Evolutionary conservation across 1,284 basidiomycete species (phyloP).

Genomic region (Kwoniella shivajii): DNA sequence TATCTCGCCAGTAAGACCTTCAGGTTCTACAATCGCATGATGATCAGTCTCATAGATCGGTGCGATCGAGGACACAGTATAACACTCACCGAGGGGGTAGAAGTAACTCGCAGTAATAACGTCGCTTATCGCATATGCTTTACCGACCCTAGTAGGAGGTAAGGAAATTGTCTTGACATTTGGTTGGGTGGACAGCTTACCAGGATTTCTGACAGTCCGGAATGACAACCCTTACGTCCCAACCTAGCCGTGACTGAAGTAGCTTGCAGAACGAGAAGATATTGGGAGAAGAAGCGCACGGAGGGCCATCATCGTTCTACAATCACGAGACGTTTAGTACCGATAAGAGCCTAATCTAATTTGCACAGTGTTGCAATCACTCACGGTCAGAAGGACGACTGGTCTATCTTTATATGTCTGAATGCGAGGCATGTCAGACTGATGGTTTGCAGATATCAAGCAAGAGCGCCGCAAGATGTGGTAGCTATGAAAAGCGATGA

Average conservation of each 20-base stretch:
- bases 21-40: conserved; percentile 48
- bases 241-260: conserved; percentile 68
- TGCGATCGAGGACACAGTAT: background rate
- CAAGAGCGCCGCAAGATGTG: too few species aligned
- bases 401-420: conserved; percentile 38
- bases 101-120: conserved; percentile 74
- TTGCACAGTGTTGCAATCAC: conserved; percentile 2
- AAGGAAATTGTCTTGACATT: background rate
- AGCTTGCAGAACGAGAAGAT: conserved; percentile 74
- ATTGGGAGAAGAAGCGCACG: conserved; percentile 72
- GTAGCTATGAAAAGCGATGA: background rate
- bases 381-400: conserved; percentile 47
- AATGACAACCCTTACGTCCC: conserved; percentile 85
- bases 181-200: conserved; percentile 50
- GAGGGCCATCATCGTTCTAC: conserved; percentile 78
- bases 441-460: too few species aligned
- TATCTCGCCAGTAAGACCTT: conserved; percentile 71
- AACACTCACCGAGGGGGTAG: conserved; percentile 68
- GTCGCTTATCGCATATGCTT: conserved; percentile 81
- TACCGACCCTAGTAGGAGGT: conserved; percentile 59
- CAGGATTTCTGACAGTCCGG: conserved; percentile 87
- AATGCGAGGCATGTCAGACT: conserved; percentile 31
- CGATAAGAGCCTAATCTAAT: background rate
- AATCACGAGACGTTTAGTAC: too few species aligned
- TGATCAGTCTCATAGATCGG: background rate